Conservation (phyloP, 495 filamentous ascomycete genomes). For the Pyronema domesticum region DNA sequence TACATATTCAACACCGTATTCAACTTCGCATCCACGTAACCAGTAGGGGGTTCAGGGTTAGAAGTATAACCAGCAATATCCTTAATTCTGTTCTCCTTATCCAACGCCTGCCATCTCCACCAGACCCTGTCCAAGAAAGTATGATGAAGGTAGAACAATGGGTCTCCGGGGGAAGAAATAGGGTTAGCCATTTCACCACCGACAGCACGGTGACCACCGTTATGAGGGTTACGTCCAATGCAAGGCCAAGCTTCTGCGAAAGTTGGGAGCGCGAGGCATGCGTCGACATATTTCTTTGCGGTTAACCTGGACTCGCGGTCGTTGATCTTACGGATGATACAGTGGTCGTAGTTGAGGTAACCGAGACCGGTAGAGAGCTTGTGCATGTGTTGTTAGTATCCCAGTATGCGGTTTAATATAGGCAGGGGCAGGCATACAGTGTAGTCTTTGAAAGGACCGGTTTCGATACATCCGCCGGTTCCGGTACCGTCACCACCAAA, state of each 20-base stretch:
- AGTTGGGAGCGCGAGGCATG: conserved; percentile 20
- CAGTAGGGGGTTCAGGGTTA: conserved; percentile 1
- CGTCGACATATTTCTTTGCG: conserved; percentile 15
- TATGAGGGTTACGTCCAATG: conserved; percentile 27
- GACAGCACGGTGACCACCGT: conserved; percentile 28
- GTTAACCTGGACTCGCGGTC: conserved; percentile 16
- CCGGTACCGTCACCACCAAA: conserved; percentile 31
- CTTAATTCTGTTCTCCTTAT: conserved; percentile 6
- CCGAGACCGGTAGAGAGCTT: conserved; percentile 21
- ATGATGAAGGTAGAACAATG: conserved; percentile 36
- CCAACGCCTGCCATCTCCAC: conserved; percentile 31
- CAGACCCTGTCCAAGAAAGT: conserved; percentile 34
- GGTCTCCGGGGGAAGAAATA: conserved; percentile 25
- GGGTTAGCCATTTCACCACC: conserved; percentile 19
- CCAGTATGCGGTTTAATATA: not conserved
- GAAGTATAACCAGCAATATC: conserved; percentile 22
- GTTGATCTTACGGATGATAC: conserved; percentile 25
- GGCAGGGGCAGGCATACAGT: not conserved
- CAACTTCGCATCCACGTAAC: conserved; percentile 9
- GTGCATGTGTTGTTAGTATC: not conserved
- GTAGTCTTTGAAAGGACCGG: conserved; percentile 31
- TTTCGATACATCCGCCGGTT: conserved; percentile 23
- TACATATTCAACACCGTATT: conserved; percentile 20
- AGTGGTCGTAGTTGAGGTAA: conserved; percentile 22
- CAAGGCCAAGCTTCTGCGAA: conserved; percentile 27